phyloP scores from a whole-genome alignment of 2,329 filamentous ascomycete species.

The Pseudodiploospora longispora region DNA sequence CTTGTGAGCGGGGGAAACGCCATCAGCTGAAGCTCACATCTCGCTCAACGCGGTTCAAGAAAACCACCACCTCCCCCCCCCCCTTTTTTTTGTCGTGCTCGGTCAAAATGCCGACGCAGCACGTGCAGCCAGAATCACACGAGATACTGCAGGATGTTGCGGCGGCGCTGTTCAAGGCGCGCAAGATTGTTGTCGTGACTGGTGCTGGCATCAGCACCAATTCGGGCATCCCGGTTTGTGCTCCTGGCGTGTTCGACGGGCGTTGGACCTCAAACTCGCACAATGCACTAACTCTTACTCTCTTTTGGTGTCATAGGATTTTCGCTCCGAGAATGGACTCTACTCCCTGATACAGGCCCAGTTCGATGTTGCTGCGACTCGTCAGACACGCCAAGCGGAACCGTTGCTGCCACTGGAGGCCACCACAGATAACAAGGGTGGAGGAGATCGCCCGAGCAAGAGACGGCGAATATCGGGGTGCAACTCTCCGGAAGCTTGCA shows the following conservation, averaged over 20 bases:
- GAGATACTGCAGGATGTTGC: constrained; percentile 57
- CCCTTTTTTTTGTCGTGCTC: neutral
- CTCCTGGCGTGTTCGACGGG: neutral
- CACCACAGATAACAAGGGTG: constrained; percentile 16
- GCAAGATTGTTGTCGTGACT: constrained; percentile 63
- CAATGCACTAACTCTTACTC: constrained; percentile 9
- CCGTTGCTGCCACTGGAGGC: constrained; percentile 1
- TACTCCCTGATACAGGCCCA: constrained; percentile 65
- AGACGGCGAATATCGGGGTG: constrained; percentile 24
- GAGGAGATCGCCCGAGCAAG: constrained; percentile 21
- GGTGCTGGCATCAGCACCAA: constrained; percentile 70
- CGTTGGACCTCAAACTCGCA: neutral
- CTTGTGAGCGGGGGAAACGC: too few relatives aligned
- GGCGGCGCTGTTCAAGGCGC: constrained; percentile 54
- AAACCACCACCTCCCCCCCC: neutral
- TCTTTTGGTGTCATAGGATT: constrained; percentile 41
- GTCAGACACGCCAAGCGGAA: constrained; percentile 22
- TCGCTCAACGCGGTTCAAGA: too few relatives aligned
- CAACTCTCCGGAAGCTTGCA: constrained; percentile 7
- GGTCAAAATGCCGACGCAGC: constrained; percentile 48
- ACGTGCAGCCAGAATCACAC: constrained; percentile 43
- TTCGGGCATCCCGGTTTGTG: constrained; percentile 60
- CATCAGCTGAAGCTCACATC: too few relatives aligned
- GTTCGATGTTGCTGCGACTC: constrained; percentile 45
- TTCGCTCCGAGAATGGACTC: constrained; percentile 63